Percentiles rank a stretch among this genome's conserved stretches.
Evolutionary conservation across 495 filamentous ascomycete genomes (phyloP).

Genomic region (Neurospora sp.): DNA sequence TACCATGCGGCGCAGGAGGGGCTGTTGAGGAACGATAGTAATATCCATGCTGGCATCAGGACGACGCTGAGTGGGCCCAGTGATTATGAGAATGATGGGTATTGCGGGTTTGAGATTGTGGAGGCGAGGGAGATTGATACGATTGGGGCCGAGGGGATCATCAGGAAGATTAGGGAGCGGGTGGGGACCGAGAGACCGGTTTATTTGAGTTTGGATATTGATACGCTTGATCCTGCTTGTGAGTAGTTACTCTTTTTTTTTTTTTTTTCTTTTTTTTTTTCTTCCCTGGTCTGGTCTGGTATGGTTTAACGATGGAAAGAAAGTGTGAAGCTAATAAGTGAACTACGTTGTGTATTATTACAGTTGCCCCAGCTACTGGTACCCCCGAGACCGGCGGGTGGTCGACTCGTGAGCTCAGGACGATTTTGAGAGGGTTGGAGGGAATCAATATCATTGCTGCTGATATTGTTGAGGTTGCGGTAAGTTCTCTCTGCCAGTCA

Average conservation of each 20-base stretch:
- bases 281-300: background rate
- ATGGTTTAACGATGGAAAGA: background rate
- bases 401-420: slow-evolving; percentile 63
- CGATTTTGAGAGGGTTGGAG: slow-evolving; percentile 62
- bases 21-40: slow-evolving; percentile 57
- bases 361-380: slow-evolving; percentile 16
- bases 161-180: slow-evolving; percentile 32
- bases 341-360: background rate
- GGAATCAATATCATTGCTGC: slow-evolving; percentile 61
- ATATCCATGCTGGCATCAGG: slow-evolving; percentile 68
- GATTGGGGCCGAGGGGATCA: slow-evolving; percentile 47
- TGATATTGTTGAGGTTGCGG: slow-evolving; percentile 74
- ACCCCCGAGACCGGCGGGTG: slow-evolving; percentile 67
- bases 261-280: background rate
- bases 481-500: slow-evolving; percentile 11
- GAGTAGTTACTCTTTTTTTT: background rate
- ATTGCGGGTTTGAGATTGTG: slow-evolving; percentile 62
- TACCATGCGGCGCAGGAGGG: slow-evolving; percentile 71
- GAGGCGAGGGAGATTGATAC: slow-evolving; percentile 66
- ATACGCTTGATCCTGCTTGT: slow-evolving; percentile 59
- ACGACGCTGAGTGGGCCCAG: slow-evolving; percentile 61
- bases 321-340: background rate
- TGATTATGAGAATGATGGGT: slow-evolving; percentile 60
- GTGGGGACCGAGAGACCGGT: slow-evolving; percentile 57
- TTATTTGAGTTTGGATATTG: slow-evolving; percentile 69